Percentiles rank a stretch among this genome's conserved stretches.
These are phyloP conservation scores for Candida michaelii DNA, from an alignment of 805 yeast species.

Conservation along the genomic window DNA sequence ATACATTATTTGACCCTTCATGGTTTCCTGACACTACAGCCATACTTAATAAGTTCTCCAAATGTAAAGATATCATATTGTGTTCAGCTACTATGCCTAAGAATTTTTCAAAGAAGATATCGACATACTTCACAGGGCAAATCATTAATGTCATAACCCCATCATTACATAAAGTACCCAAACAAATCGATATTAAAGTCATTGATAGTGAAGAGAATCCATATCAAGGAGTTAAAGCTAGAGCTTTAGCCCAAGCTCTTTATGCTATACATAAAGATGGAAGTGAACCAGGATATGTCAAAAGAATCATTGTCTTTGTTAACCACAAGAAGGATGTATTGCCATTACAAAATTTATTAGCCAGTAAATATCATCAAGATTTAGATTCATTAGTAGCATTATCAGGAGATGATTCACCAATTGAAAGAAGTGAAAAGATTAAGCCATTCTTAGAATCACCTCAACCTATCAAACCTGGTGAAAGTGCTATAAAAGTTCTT, in stretches of 20 bases:
- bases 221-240: constrained; percentile 76
- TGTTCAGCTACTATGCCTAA: constrained; percentile 91
- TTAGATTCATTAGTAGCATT: constrained; percentile 57
- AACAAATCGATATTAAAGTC: constrained; percentile 65
- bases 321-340: constrained; percentile 67
- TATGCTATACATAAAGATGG: constrained; percentile 85
- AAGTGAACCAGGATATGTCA: constrained; percentile 71
- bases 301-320: constrained; percentile 82
- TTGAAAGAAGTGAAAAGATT: constrained; percentile 58
- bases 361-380: constrained; percentile 34
- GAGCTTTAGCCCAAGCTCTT: constrained; percentile 84
- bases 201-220: constrained; percentile 79
- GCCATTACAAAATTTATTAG: constrained; percentile 56
- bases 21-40: constrained; percentile 66
- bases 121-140: constrained; percentile 59
- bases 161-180: constrained; percentile 79
- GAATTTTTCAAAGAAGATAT: constrained; percentile 63
- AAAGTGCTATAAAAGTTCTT: constrained; percentile 52
- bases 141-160: constrained; percentile 69
- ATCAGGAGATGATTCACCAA: constrained; percentile 62
- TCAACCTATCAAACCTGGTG: constrained; percentile 33
- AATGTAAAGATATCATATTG: constrained; percentile 63
- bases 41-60: constrained; percentile 50
- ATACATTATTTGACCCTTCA: constrained; percentile 80
- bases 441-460: constrained; percentile 67